Percentiles rank a stretch among this genome's conserved stretches.
These are phyloP conservation scores for Populus trichocarpa DNA, from an alignment of 441 rosid genomes.

Conservation along the genomic window DNA sequence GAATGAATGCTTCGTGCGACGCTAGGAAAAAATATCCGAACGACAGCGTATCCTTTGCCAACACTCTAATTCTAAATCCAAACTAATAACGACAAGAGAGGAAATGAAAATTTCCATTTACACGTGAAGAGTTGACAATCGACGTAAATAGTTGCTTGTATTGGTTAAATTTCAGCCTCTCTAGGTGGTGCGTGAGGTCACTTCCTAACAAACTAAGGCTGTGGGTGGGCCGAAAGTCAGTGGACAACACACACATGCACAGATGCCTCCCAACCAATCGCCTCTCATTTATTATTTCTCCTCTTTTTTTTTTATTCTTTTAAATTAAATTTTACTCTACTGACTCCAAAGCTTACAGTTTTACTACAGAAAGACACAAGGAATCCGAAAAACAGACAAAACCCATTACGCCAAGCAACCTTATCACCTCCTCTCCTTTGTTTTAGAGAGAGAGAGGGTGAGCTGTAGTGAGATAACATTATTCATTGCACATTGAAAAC, in stretches of 20 bases:
- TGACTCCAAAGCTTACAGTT: background rate
- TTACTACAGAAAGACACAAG: background rate
- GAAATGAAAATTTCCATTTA: too few relatives aligned
- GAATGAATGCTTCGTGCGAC: too few relatives aligned
- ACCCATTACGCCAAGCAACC: constrained; percentile 40
- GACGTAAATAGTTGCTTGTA: too few relatives aligned
- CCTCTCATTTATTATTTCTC: background rate
- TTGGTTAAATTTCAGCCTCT: too few relatives aligned
- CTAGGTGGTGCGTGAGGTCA: background rate
- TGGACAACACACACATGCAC: background rate
- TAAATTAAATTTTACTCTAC: background rate
- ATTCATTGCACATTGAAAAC: background rate
- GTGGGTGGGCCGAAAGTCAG: background rate
- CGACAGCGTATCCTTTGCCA: too few relatives aligned
- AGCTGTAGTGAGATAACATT: background rate
- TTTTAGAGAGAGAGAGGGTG: constrained; percentile 1
- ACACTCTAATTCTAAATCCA: too few relatives aligned
- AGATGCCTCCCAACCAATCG: background rate
- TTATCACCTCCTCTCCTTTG: constrained; percentile 1
- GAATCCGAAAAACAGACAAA: constrained; percentile 31
- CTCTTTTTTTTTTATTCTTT: too few relatives aligned
- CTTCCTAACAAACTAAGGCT: background rate
- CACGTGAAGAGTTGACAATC: too few relatives aligned
- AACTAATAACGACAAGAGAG: too few relatives aligned
- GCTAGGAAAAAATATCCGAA: too few relatives aligned